Percentiles rank a stretch among this genome's conserved stretches.
Conservation (phyloP, 768 basidiomycete genomes). For the Panaeolus cyanescens region DNA sequence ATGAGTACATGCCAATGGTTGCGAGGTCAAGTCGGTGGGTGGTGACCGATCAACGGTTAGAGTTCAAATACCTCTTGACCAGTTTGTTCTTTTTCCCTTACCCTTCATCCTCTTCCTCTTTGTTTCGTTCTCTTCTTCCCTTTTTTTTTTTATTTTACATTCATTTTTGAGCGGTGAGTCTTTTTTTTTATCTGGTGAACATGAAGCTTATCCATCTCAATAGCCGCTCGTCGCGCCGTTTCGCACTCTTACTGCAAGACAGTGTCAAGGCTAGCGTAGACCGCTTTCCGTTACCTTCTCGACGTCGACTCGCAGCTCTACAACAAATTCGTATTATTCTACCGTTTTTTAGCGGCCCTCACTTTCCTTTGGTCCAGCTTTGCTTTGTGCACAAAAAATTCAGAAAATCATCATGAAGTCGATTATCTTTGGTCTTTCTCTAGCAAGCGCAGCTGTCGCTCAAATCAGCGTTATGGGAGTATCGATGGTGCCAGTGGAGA, state of each 20-base stretch:
- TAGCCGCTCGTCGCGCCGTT: slow-evolving; percentile 37
- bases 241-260: slow-evolving; percentile 63
- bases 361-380: slow-evolving; percentile 37
- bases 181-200: neutral
- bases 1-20: slow-evolving; percentile 37
- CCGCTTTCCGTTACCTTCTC: slow-evolving; percentile 49
- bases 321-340: slow-evolving; percentile 33
- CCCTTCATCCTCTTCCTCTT: slow-evolving; percentile 35
- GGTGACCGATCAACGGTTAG: slow-evolving; percentile 25
- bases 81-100: slow-evolving; percentile 16
- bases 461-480: slow-evolving; percentile 52
- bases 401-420: slow-evolving; percentile 56
- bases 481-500: slow-evolving; percentile 37
- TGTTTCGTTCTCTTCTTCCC: slow-evolving; percentile 43
- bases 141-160: slow-evolving; percentile 35
- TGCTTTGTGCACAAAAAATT: neutral
- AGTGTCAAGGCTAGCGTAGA: slow-evolving; percentile 71
- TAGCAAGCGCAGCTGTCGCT: slow-evolving; percentile 58
- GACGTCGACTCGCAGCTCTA: slow-evolving; percentile 28
- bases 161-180: slow-evolving; percentile 46
- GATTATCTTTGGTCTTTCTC: slow-evolving; percentile 57
- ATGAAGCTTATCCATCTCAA: slow-evolving; percentile 48
- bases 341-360: slow-evolving; percentile 39
- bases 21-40: slow-evolving; percentile 25
- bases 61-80: slow-evolving; percentile 36